Evolutionary conservation across 1,139 yeast genomes (phyloP).

Genomic region (Geotrichum cucujoidarum): DNA sequence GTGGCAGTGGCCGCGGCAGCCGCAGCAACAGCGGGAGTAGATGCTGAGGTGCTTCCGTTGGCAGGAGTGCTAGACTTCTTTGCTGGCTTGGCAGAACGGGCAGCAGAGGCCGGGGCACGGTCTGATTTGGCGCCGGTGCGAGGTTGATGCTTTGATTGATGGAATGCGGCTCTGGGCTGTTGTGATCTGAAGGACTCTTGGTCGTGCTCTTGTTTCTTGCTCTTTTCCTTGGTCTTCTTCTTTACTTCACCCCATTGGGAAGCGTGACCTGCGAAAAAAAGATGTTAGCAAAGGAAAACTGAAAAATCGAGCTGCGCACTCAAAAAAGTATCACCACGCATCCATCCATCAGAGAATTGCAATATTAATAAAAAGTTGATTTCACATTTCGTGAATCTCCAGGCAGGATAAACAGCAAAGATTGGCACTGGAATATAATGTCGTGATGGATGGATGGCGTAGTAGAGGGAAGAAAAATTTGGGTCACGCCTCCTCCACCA

Average conservation of each 20-base stretch:
- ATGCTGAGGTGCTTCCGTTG: not conserved
- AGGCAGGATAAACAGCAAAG: no score
- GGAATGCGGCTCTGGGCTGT: not conserved
- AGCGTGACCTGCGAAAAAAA: conserved; percentile 36
- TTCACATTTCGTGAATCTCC: no score
- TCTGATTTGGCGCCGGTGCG: conserved; percentile 12
- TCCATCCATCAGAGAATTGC: no score
- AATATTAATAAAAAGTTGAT: no score
- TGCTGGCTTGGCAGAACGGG: conserved; percentile 2
- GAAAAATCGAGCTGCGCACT: not conserved
- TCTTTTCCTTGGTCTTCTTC: conserved; percentile 47
- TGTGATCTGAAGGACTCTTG: conserved; percentile 1
- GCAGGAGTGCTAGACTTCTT: conserved; percentile 3
- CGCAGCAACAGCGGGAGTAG: not conserved
- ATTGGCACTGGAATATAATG: no score
- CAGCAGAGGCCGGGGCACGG: conserved; percentile 3
- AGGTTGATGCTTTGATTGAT: conserved; percentile 11
- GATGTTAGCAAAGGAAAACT: not conserved
- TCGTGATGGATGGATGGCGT: not conserved
- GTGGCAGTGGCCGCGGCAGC: not conserved
- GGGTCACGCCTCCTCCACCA: conserved; percentile 4
- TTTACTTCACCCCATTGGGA: conserved; percentile 60
- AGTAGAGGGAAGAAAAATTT: no score
- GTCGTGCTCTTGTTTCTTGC: conserved; percentile 27
- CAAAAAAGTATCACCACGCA: no score